phyloP scores from a whole-genome alignment of 1,284 basidiomycete genomes.

The Wallemia mellicola region DNA sequence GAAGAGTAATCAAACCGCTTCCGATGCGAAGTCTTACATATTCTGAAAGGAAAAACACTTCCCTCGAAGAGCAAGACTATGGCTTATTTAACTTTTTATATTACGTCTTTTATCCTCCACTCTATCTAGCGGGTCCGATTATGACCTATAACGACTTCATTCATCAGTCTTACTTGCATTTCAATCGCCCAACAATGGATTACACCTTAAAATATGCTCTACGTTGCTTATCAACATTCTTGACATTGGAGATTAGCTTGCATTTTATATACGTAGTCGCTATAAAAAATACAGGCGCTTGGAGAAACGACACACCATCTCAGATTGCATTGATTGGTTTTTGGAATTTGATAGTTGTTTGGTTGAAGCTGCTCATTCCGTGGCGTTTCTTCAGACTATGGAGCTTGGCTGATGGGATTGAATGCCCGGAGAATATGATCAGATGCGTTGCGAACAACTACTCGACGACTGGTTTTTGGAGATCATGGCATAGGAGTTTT shows the following conservation, averaged over 20 bases:
- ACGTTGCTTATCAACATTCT: conserved; percentile 37
- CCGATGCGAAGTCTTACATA: not conserved
- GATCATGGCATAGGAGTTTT: conserved; percentile 84
- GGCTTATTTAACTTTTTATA: conserved; percentile 28
- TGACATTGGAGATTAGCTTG: conserved; percentile 71
- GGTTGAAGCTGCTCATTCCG: conserved; percentile 84
- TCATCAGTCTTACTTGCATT: conserved; percentile 27
- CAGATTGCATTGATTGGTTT: conserved; percentile 81
- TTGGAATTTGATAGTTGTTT: conserved; percentile 88
- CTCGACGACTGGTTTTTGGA: conserved; percentile 74
- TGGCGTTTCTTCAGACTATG: conserved; percentile 96
- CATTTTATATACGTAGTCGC: conserved; percentile 93
- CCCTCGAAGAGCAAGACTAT: conserved; percentile 25
- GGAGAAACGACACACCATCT: conserved; percentile 35
- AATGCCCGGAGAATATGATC: conserved; percentile 95
- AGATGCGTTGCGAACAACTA: conserved; percentile 98
- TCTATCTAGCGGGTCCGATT: conserved; percentile 90
- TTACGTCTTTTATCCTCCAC: conserved; percentile 63
- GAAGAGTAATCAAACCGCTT: conserved; percentile 3
- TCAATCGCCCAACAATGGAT: conserved; percentile 17
- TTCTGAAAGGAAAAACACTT: conserved; percentile 19
- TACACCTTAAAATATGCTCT: conserved; percentile 25
- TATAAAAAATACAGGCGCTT: conserved; percentile 60
- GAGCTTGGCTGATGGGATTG: conserved; percentile 64
- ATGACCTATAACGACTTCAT: conserved; percentile 86